Percentiles rank a stretch among this genome's conserved stretches.
phyloP scores from a whole-genome alignment of 805 yeast species.

The Maudiozyma serrabonitensis region DNA sequence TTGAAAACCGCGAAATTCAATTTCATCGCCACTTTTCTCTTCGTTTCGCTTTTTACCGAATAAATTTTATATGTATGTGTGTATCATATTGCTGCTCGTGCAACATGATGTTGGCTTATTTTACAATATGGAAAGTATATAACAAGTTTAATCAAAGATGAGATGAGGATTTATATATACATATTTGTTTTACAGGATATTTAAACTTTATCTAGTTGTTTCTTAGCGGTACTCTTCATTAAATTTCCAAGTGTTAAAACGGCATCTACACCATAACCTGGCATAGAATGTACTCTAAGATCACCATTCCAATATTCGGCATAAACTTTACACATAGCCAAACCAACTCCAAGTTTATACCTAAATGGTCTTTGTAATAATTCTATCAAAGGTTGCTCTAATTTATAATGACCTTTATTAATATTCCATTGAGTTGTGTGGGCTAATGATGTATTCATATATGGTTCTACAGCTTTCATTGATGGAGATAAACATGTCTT shows the following conservation, averaged over 20 bases:
- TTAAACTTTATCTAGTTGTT: slow-evolving; percentile 61
- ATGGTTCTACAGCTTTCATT: slow-evolving; percentile 10
- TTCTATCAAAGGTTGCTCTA: slow-evolving; percentile 43
- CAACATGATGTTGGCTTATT: background rate
- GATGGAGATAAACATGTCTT: background rate
- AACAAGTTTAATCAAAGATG: too few relatives aligned
- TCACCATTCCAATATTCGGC: slow-evolving; percentile 97
- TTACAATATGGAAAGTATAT: too few relatives aligned
- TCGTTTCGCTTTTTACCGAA: too few relatives aligned
- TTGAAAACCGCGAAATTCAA: too few relatives aligned
- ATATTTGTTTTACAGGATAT: too few relatives aligned
- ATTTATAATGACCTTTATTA: slow-evolving; percentile 16
- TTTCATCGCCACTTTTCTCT: background rate
- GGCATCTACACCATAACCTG: slow-evolving; percentile 90
- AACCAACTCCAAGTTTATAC: slow-evolving; percentile 72
- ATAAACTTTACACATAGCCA: slow-evolving; percentile 87
- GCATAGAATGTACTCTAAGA: slow-evolving; percentile 67
- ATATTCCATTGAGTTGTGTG: slow-evolving; percentile 26
- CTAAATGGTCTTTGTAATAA: slow-evolving; percentile 66
- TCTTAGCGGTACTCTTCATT: slow-evolving; percentile 54
- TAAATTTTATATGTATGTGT: too few relatives aligned
- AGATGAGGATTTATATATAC: too few relatives aligned
- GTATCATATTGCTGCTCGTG: background rate
- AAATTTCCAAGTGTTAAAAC: slow-evolving; percentile 68
- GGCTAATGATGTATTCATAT: slow-evolving; percentile 32